These are phyloP conservation scores for Brassica juncea DNA, from an alignment of 345 rosid genomes.

Conservation along the genomic window DNA sequence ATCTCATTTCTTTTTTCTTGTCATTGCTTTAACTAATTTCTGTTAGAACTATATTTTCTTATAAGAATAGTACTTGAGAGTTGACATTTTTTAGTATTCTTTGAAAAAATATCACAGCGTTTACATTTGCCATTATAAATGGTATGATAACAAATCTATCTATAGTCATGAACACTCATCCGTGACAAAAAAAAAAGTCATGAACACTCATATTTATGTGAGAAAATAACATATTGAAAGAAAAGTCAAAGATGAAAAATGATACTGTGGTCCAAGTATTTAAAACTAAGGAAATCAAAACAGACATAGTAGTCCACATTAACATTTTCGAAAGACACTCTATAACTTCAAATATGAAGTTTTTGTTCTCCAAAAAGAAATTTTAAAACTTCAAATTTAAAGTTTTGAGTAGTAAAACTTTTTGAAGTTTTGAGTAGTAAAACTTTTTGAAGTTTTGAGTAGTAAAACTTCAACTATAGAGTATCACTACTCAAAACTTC, in stretches of 20 bases:
- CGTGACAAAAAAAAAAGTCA: neutral
- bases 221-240: neutral
- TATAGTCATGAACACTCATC: neutral
- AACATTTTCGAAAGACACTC: no score
- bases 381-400: no score
- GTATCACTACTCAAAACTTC: no score
- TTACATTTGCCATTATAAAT: neutral
- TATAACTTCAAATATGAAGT: no score
- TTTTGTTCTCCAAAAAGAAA: no score
- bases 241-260: neutral
- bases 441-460: no score
- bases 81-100: neutral
- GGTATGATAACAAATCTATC: neutral
- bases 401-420: no score
- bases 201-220: neutral
- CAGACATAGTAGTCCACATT: neutral
- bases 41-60: neutral
- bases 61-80: neutral
- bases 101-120: neutral
- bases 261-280: neutral
- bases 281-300: neutral
- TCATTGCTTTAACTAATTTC: neutral
- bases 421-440: no score
- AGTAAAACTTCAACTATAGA: no score
- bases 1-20: neutral